Conservation (phyloP, 345 rosid species). For the Pistacia atlantica region DNA sequence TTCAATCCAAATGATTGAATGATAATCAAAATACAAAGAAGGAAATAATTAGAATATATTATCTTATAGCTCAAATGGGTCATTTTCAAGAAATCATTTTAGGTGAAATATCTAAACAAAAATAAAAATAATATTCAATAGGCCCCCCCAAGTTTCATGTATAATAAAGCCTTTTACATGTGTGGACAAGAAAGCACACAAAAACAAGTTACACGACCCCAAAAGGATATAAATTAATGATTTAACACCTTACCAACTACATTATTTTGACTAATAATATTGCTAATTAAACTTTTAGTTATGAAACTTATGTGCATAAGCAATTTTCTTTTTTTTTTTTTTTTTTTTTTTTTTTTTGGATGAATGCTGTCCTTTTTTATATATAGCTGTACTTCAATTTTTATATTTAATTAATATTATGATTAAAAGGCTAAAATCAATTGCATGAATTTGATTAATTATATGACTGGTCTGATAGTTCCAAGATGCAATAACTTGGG, state of each 20-base stretch:
- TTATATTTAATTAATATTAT: neutral
- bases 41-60: neutral
- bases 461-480: slow-evolving; percentile 1
- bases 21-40: neutral
- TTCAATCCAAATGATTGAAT: slow-evolving; percentile 15
- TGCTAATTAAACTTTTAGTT: neutral
- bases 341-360: neutral
- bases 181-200: neutral
- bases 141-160: neutral
- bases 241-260: slow-evolving; percentile 14
- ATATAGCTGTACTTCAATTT: slow-evolving; percentile 1
- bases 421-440: neutral
- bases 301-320: too few relatives aligned
- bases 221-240: neutral
- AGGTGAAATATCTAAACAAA: slow-evolving; percentile 7
- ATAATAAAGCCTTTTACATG: neutral
- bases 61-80: slow-evolving; percentile 5
- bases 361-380: neutral
- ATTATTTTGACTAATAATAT: neutral
- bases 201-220: neutral
- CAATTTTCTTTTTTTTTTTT: too few relatives aligned
- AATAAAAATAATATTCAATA: neutral
- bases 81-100: slow-evolving; percentile 12
- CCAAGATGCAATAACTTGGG: neutral
- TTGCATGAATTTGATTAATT: neutral